Evolutionary conservation across 495 filamentous ascomycete species (phyloP), one percentile per base, ranked within the genome.

Genomic region (Xylaria grammica): DNA sequence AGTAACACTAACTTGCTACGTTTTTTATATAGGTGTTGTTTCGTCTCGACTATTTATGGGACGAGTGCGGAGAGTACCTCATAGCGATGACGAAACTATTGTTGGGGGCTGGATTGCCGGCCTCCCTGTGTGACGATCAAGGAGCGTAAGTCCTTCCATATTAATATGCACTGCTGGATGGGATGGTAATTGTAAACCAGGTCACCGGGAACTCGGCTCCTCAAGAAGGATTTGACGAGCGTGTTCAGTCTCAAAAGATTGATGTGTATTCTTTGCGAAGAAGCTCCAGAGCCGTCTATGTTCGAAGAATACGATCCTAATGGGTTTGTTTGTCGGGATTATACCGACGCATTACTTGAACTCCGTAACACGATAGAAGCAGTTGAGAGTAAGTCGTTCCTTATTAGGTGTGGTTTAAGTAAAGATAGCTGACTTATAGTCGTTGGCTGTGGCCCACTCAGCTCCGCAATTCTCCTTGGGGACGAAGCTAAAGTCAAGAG

Each of bases 41-140:
- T n/a, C 4, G 3, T 27, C 5, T 50, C 17, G 1, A 4, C 48
- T 15, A 24, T 1, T 10, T 10, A 7, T 50, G 48, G 48, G 24
- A 6, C 3, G 13, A 4, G 11, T 27, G 4, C 15, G 48, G 48
- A 15, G 48, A 50, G 2, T 13, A 3, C 2, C 7, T 53, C 4
- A 53, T n/a, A 53, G 17, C 50, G 2, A 53, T 53, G 8, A 53
- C 50, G 1, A 32, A 53, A 53, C 29, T 34, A 32, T 20, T 53
- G 11, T 9, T 53, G 29, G 50, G 10, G 27, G 29, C 29, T 53
- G 50, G 50, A 17, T n/a, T 53, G 8, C 50, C 27, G 8, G 29
- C 10, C 29, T 32, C 6, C n/a, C 9, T 19, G 15, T 34, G 30
- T 22, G 29, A 53, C n/a, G 50, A 34, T 6, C 6, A 53, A 53